Base-by-base conservation (phyloP, 768 basidiomycete genomes). In the Auricularia auricula-judae region DNA sequence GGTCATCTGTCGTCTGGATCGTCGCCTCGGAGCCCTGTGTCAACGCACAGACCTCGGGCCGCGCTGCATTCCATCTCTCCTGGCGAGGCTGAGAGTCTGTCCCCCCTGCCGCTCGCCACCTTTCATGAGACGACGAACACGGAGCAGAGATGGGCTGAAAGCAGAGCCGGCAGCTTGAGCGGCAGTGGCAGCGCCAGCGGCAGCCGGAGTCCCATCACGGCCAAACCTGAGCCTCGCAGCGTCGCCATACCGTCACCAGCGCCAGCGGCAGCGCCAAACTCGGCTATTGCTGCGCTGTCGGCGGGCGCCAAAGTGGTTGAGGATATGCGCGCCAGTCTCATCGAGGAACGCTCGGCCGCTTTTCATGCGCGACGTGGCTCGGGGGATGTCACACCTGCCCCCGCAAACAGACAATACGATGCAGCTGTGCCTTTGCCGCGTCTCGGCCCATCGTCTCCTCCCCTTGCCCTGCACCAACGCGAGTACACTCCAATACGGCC, bases 381-480 rank as follows among this genome's bases (percentile, higher is more conserved):
- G 47, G 47, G 18, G 21, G 47, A 61, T 34, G 64, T 63, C 18
- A 54, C 70, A 16, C 36, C 60, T 11, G 59, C 47, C 33, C 51
- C 67, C 58, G 63, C 64, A 7, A 44, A 56, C 36, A 35, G 62
- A 54, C 62, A 53, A 43, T 29, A 34, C 42, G n/a, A 44, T 12
- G 44, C 58, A 33, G 64, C 34, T 65, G 67, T 11, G 67, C 69
- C 33, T 61, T 67, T 7, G 59, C 70, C 14, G 64, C 69, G 14
- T 63, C 70, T 23, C 70, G 69, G 44, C 67, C 70, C 11, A 62
- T 69, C 53, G 67, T 68, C 39, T 68, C n/a, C 70, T 65, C 63
- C 47, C 74, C 4, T 62, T 72, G 62, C 61, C 69, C 42, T 62
- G 73, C 64, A 63, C 68, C 62, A 39, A 18, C 62, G 14, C 3